Evolutionary conservation across 331 rosid genomes (phyloP), one percentile per base, ranked within the genome.

Genomic region (Malus hybrid): DNA sequence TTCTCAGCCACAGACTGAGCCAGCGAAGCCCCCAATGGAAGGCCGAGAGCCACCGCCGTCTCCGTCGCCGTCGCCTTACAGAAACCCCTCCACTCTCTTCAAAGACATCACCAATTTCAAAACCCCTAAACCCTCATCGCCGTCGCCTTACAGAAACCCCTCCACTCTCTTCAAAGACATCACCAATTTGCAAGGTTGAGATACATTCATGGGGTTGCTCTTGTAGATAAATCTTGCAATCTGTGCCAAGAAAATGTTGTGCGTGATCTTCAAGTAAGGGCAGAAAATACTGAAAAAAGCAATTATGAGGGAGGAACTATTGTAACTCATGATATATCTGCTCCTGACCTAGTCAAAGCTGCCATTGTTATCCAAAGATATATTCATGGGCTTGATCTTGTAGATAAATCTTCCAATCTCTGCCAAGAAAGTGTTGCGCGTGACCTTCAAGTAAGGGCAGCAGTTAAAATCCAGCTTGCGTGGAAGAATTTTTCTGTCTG

Each of bases 21-120:
- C 5, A 24, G 13, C 5, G 48, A 42, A 42, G 48, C 62, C 7
- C 4, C 48, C 57, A 62, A 89, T 91, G 97, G 96, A 88, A 48
- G 78, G 22, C 52, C 83, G 83, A 39, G 96, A 90, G 5, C 80
- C 80, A 6, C 80, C 81, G 67, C 86, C 85, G 1, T 72, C 56
- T 31, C 83, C 76, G 1, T 89, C 80, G 31, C 87, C 96, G 6
- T 85, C 80, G 10, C 90, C 85, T 0, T 82, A 20, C 69, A 81
- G 42, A 28, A 28, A 78, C 5, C 27, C 86, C 1, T 57, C 80
- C 8, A 28, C 87, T 0, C 79, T 90, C 67, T 85, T 93, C 80
- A 87, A 78, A 70, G 98, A 94, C 83, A 85, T 94, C 32, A 86
- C 98, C 50, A 94, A 94, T 71, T 90, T 78, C 90, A 90, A 85